phyloP scores from a whole-genome alignment of 1,139 yeast genomes.

The Geotrichum klebahnii region DNA sequence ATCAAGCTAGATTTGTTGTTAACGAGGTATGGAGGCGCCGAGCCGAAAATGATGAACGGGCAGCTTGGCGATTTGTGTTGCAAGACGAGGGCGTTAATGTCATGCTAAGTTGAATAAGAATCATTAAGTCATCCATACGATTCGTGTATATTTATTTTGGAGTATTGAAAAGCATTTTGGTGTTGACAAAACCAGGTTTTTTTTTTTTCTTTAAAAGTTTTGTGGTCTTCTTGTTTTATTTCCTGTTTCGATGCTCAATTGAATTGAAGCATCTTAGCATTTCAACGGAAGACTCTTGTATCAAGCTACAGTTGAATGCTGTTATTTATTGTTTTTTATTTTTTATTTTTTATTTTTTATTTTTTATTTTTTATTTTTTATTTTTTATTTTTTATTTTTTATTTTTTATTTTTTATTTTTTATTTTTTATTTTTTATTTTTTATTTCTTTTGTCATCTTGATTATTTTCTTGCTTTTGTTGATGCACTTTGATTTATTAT shows the following conservation, averaged over 20 bases:
- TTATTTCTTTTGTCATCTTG: background rate
- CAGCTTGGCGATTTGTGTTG: slow-evolving; percentile 77
- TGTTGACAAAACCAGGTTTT: no score
- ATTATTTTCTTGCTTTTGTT: background rate
- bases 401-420: background rate
- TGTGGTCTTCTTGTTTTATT: no score
- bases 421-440: background rate
- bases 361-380: background rate
- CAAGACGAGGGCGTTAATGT: slow-evolving; percentile 18
- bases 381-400: background rate
- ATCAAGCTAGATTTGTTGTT: slow-evolving; percentile 83
- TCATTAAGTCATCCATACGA: no score
- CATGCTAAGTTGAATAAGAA: slow-evolving; percentile 11
- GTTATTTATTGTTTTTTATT: background rate
- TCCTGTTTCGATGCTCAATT: no score
- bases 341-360: background rate
- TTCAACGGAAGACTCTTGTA: no score
- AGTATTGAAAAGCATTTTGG: no score
- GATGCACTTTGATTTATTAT: no score
- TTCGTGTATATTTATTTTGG: no score
- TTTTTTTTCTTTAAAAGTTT: no score
- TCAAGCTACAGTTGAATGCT: no score
- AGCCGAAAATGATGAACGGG: slow-evolving; percentile 76
- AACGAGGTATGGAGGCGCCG: slow-evolving; percentile 82
- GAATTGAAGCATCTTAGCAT: no score